Evolutionary conservation across 768 basidiomycete genomes (phyloP).

Genomic region (Albatrellus ellisii): DNA sequence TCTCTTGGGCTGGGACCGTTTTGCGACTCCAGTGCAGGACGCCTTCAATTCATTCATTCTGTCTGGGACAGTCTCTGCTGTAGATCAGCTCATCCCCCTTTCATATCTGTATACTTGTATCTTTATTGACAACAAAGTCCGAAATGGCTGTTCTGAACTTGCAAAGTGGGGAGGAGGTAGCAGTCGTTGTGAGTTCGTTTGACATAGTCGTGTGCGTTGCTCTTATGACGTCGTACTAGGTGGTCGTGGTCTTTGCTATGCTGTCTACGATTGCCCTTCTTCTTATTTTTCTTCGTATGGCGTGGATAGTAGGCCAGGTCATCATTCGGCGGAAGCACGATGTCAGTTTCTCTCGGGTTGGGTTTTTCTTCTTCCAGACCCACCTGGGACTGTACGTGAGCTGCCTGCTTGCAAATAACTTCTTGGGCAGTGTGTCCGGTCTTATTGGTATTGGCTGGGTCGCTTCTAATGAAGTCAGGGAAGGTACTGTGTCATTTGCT

Average conservation of each 20-base stretch:
- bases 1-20: too few relatives aligned
- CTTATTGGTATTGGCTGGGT: conserved; percentile 43
- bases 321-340: conserved; percentile 18
- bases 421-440: conserved; percentile 38
- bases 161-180: conserved; percentile 2
- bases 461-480: conserved; percentile 26
- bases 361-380: conserved; percentile 56
- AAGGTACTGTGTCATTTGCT: conserved; percentile 26
- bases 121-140: too few relatives aligned
- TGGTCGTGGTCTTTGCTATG: conserved; percentile 4
- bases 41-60: conserved; percentile 17
- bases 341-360: conserved; percentile 23
- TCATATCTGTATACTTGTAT: conserved; percentile 12
- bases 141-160: too few relatives aligned
- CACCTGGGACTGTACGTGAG: conserved; percentile 59
- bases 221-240: not conserved
- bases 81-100: conserved; percentile 8
- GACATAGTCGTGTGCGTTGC: not conserved
- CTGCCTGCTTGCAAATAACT: conserved; percentile 47
- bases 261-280: conserved; percentile 9
- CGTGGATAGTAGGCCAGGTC: conserved; percentile 17
- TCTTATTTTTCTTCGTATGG: conserved; percentile 5
- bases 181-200: not conserved
- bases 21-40: too few relatives aligned
- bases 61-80: conserved; percentile 16